Conservation (phyloP, 345 rosid genomes). For the Corchorus capsularis region DNA sequence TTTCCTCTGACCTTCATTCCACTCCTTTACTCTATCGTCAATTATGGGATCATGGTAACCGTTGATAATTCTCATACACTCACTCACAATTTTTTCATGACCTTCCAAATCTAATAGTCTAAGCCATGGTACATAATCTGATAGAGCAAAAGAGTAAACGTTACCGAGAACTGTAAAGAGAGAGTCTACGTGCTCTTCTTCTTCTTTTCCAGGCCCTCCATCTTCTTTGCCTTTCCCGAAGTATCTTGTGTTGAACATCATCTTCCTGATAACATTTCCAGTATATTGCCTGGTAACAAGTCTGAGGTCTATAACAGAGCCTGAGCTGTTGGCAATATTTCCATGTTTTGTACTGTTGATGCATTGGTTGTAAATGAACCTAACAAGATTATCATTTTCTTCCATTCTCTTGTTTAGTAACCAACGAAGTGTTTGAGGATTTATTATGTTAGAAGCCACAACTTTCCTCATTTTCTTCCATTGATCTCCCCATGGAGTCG, state of each 20-base stretch:
- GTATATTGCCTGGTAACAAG: neutral
- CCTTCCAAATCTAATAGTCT: conserved; percentile 5
- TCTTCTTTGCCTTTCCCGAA: conserved; percentile 15
- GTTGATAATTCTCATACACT: neutral
- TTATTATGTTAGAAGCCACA: too few species aligned
- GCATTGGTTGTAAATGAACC: conserved; percentile 38
- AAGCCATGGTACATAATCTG: neutral
- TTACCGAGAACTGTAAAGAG: neutral
- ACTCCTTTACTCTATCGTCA: neutral
- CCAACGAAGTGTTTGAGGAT: conserved; percentile 20
- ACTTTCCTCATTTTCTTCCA: too few species aligned
- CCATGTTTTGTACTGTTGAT: neutral
- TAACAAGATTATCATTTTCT: conserved; percentile 51
- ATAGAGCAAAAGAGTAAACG: neutral
- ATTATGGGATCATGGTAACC: neutral
- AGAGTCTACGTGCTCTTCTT: conserved; percentile 22
- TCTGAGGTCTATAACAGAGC: neutral
- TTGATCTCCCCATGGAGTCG: too few species aligned
- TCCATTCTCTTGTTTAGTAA: conserved; percentile 35
- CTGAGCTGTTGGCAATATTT: neutral
- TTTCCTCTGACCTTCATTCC: conserved; percentile 2
- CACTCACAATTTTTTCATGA: neutral
- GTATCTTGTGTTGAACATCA: conserved; percentile 27
- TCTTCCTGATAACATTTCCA: conserved; percentile 24
- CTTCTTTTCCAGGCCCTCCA: conserved; percentile 32